Evolutionary conservation across 345 rosid genomes (phyloP).

Genomic region (Citrus glauca): DNA sequence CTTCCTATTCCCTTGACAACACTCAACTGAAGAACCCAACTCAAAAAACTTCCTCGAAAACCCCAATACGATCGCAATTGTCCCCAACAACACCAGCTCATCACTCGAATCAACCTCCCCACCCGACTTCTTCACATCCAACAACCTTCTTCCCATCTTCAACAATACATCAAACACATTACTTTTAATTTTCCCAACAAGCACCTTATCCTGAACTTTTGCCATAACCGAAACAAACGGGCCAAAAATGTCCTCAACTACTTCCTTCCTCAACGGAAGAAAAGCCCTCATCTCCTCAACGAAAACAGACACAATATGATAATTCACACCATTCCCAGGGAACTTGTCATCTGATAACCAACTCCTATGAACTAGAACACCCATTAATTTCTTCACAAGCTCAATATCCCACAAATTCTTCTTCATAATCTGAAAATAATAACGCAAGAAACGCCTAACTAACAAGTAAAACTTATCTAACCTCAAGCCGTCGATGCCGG

Average conservation of each 20-base stretch:
- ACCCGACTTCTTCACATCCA: conserved; percentile 47
- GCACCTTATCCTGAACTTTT: conserved; percentile 54
- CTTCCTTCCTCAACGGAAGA: conserved; percentile 55
- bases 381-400: conserved; percentile 39
- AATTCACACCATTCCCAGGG: conserved; percentile 74
- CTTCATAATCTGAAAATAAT: conserved; percentile 43
- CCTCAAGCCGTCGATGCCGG: conserved; percentile 75
- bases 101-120: conserved; percentile 34
- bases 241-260: conserved; percentile 40
- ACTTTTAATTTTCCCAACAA: conserved; percentile 68
- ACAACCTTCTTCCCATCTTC: conserved; percentile 47
- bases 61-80: conserved; percentile 50
- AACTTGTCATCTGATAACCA: conserved; percentile 53
- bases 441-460: conserved; percentile 67
- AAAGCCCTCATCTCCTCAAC: conserved; percentile 68
- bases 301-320: conserved; percentile 70
- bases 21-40: conserved; percentile 66
- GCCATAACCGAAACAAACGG: conserved; percentile 56
- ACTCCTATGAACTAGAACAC: conserved; percentile 41
- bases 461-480: conserved; percentile 85
- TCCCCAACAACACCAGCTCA: conserved; percentile 56
- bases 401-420: conserved; percentile 62
- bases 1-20: conserved; percentile 89
- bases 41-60: conserved; percentile 64
- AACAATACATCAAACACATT: conserved; percentile 63